Percentiles rank a stretch among this genome's conserved stretches.
Evolutionary conservation across 1,284 basidiomycete genomes (phyloP).

Genomic region (Cutaneotrichosporon dermatis): DNA sequence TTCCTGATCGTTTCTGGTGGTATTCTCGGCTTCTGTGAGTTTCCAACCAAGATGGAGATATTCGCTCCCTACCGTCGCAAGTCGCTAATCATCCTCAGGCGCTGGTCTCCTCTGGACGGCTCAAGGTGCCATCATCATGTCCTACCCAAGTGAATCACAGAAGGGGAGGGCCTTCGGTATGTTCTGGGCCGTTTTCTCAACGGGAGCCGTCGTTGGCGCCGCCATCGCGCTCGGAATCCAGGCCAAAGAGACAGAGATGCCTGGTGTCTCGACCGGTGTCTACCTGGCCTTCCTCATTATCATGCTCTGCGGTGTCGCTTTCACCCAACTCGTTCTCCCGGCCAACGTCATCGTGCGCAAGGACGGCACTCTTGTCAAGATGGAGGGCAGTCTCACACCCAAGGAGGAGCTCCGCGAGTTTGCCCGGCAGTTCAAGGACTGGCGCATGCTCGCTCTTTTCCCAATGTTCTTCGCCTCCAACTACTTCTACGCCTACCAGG

Average conservation of each 20-base stretch:
- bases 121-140: constrained; percentile 52
- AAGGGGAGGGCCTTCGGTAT: constrained; percentile 11
- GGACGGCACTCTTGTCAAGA: constrained; percentile 38
- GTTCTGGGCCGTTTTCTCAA: constrained; percentile 52
- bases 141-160: constrained; percentile 48
- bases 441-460: constrained; percentile 36
- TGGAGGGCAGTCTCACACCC: constrained; percentile 20
- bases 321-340: constrained; percentile 38
- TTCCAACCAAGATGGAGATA: too few species aligned
- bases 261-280: constrained; percentile 35
- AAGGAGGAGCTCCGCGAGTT: constrained; percentile 32
- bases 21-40: constrained; percentile 43
- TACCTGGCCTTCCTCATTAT: constrained; percentile 46
- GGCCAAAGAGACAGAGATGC: constrained; percentile 22
- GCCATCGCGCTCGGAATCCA: constrained; percentile 50
- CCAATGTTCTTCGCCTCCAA: constrained; percentile 42
- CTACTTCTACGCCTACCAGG: constrained; percentile 42
- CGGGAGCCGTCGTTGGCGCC: constrained; percentile 51
- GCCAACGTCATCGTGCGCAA: constrained; percentile 34
- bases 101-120: constrained; percentile 39
- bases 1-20: constrained; percentile 51
- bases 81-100: too few species aligned
- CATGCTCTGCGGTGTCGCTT: constrained; percentile 35
- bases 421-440: constrained; percentile 33
- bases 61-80: too few species aligned